phyloP scores from a whole-genome alignment of 2,329 filamentous ascomycete genomes.

The Colletotrichum abscissum region DNA sequence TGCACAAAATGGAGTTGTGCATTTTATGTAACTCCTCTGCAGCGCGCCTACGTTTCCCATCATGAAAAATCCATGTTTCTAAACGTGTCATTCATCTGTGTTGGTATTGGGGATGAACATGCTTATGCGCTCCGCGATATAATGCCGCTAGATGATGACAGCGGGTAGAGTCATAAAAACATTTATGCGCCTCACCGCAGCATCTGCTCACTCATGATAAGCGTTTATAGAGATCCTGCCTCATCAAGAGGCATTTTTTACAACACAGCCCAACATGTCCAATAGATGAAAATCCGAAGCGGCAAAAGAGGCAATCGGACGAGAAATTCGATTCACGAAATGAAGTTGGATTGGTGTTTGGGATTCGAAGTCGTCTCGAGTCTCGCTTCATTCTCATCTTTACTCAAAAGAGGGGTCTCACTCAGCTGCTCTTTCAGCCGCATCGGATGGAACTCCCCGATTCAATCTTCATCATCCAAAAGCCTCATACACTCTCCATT shows the following conservation, averaged over 20 bases:
- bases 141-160: not conserved
- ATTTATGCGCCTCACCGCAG: not conserved
- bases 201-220: not conserved
- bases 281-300: not conserved
- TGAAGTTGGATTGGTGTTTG: not conserved
- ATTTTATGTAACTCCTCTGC: not conserved
- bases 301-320: not conserved
- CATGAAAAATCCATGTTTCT: not conserved
- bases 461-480: not conserved
- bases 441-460: constrained; percentile 7
- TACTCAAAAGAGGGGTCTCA: not conserved
- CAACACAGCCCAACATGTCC: not conserved
- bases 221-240: not conserved
- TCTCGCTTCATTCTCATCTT: not conserved
- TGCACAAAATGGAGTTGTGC: not conserved
- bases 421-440: not conserved
- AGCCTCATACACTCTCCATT: not conserved
- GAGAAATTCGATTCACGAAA: not conserved
- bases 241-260: not conserved
- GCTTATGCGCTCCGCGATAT: not conserved
- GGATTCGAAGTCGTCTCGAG: not conserved
- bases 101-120: not conserved
- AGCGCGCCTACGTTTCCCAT: not conserved
- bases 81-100: not conserved
- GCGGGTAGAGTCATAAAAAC: not conserved